Evolutionary conservation across 2,329 filamentous ascomycete species (phyloP).

Genomic region (Phialocephala sp.): DNA sequence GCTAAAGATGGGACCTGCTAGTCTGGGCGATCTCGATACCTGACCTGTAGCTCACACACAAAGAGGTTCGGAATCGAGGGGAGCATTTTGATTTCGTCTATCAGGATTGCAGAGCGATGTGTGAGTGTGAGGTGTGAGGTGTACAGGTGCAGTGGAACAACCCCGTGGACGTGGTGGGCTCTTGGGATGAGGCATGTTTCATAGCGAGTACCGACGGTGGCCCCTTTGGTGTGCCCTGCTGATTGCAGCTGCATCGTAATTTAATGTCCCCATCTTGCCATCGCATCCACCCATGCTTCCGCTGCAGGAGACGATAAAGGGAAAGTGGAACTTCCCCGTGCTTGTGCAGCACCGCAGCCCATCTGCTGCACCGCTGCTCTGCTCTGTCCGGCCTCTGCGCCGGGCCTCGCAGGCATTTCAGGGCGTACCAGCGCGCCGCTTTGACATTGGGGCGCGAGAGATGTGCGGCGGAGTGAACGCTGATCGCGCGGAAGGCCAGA

Average conservation of each 20-base stretch:
- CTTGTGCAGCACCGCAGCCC: neutral
- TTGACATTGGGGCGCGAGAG: slow-evolving; percentile 2
- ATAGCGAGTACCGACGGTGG: slow-evolving; percentile 8
- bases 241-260: slow-evolving; percentile 19
- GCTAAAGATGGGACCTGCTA: neutral
- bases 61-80: neutral
- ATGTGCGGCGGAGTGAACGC: slow-evolving; percentile 3
- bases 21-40: slow-evolving; percentile 6
- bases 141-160: neutral
- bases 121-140: neutral
- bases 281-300: slow-evolving; percentile 16
- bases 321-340: slow-evolving; percentile 6
- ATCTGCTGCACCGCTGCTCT: neutral
- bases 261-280: slow-evolving; percentile 14
- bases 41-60: neutral
- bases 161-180: neutral
- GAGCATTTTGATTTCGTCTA: neutral
- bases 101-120: neutral
- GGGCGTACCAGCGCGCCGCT: neutral
- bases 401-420: neutral
- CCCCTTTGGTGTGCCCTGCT: slow-evolving; percentile 7
- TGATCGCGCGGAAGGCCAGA: neutral
- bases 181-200: neutral
- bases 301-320: slow-evolving; percentile 19
- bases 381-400: neutral